Percentiles rank a stretch among this genome's conserved stretches.
Evolutionary conservation across 2,329 filamentous ascomycete genomes (phyloP).

Genomic region (Tothia fuscella): DNA sequence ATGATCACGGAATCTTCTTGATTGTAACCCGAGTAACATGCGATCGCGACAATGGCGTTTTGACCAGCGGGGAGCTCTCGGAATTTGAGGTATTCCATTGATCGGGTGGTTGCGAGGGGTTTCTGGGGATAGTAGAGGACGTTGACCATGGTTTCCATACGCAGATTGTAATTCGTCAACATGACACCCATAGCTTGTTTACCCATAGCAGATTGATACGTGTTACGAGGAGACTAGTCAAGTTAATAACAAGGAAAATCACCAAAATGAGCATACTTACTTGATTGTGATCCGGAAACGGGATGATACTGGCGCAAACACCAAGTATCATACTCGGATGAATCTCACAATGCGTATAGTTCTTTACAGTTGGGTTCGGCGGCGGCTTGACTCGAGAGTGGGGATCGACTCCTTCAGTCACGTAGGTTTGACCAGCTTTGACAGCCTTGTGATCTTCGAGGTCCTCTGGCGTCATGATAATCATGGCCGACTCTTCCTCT

Average conservation of each 20-base stretch:
- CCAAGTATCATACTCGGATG: conserved; percentile 98
- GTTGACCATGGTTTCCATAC: conserved; percentile 99
- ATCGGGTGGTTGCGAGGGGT: conserved; percentile 85
- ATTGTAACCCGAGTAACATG: conserved; percentile 96
- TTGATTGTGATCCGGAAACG: conserved; percentile 97
- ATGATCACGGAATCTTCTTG: conserved; percentile 99
- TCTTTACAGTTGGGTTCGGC: conserved; percentile 76
- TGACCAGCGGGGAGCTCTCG: conserved; percentile 92
- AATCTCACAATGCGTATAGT: conserved; percentile 97
- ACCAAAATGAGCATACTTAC: conserved; percentile 28
- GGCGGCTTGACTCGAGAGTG: conserved; percentile 82
- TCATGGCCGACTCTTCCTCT: conserved; percentile 98
- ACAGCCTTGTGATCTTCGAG: conserved; percentile 49
- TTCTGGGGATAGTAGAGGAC: conserved; percentile 99
- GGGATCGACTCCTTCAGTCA: conserved; percentile 45
- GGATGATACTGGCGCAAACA: conserved; percentile 98
- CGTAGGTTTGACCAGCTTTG: conserved; percentile 17
- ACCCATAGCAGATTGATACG: conserved; percentile 98
- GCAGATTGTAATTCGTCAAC: conserved; percentile 88
- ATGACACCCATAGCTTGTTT: conserved; percentile 99
- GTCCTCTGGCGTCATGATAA: conserved; percentile 96
- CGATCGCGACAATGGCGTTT: conserved; percentile 96
- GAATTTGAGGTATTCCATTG: conserved; percentile 99
- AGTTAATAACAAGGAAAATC: conserved; percentile 6
- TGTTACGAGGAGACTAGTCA: conserved; percentile 89